phyloP scores from a whole-genome alignment of 1,284 basidiomycete genomes.

The Wallemia mellicola region DNA sequence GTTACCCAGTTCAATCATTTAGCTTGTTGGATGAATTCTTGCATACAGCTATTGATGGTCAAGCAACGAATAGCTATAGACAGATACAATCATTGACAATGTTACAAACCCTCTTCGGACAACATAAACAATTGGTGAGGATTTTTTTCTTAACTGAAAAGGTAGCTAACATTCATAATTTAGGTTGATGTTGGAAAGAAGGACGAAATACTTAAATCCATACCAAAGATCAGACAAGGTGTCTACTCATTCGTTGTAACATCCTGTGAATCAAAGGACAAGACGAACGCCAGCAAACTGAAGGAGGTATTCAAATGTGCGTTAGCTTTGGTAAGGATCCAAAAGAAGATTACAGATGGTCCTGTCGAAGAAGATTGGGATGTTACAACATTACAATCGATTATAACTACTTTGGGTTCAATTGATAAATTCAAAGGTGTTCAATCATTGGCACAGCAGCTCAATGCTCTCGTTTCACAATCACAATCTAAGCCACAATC shows the following conservation, averaged over 20 bases:
- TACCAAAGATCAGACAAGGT: slow-evolving; percentile 23
- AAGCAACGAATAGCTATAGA: slow-evolving; percentile 32
- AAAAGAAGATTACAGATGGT: slow-evolving; percentile 19
- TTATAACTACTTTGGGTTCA: neutral
- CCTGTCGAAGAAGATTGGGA: slow-evolving; percentile 12
- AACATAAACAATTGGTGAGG: slow-evolving; percentile 26
- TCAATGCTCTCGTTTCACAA: neutral
- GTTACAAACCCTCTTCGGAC: slow-evolving; percentile 32
- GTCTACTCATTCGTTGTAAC: slow-evolving; percentile 25
- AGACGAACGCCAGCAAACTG: slow-evolving; percentile 32
- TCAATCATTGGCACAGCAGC: neutral
- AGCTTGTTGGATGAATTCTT: slow-evolving; percentile 26
- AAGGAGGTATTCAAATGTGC: slow-evolving; percentile 53
- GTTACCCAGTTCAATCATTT: slow-evolving; percentile 40
- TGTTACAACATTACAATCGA: slow-evolving; percentile 12
- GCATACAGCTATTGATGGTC: slow-evolving; percentile 21
- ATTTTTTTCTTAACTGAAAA: neutral
- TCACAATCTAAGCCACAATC: neutral
- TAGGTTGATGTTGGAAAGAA: neutral
- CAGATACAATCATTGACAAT: slow-evolving; percentile 44
- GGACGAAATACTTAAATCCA: slow-evolving; percentile 22
- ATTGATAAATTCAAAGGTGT: slow-evolving; percentile 1
- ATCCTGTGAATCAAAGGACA: slow-evolving; percentile 21
- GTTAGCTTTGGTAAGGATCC: slow-evolving; percentile 32
- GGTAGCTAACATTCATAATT: neutral